These are phyloP conservation scores for Plectosphaerella sp. DNA, from an alignment of 2,329 filamentous ascomycete genomes.

Conservation along the genomic window DNA sequence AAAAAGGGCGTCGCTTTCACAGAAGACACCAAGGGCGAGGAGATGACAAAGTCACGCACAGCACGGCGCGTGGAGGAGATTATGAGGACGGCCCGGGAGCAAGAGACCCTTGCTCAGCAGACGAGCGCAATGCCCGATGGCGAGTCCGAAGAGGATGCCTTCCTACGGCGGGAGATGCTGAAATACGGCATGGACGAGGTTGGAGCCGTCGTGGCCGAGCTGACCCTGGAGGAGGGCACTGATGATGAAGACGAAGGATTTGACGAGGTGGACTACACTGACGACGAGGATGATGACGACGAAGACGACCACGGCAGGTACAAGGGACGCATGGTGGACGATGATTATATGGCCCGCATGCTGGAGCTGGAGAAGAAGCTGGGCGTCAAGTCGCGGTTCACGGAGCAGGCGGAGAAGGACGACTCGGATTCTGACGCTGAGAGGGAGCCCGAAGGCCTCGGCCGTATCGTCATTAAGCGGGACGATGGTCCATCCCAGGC, in stretches of 20 bases:
- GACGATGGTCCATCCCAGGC: slow-evolving; percentile 5
- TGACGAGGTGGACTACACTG: slow-evolving; percentile 44
- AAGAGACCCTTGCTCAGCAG: slow-evolving; percentile 41
- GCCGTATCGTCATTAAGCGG: slow-evolving; percentile 47
- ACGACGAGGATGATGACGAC: slow-evolving; percentile 54
- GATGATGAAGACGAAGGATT: slow-evolving; percentile 47
- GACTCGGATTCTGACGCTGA: slow-evolving; percentile 28
- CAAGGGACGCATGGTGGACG: slow-evolving; percentile 60
- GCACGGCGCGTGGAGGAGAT: slow-evolving; percentile 49
- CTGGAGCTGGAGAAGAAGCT: slow-evolving; percentile 76
- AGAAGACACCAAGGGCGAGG: slow-evolving; percentile 51
- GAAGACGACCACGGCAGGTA: slow-evolving; percentile 76
- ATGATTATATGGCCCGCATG: slow-evolving; percentile 80
- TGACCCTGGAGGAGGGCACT: slow-evolving; percentile 71
- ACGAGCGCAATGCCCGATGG: slow-evolving; percentile 62
- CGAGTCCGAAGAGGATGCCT: slow-evolving; percentile 77
- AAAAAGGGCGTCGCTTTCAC: slow-evolving; percentile 62
- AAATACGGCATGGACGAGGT: slow-evolving; percentile 86
- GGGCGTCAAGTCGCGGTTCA: slow-evolving; percentile 48
- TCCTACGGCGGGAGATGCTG: slow-evolving; percentile 81
- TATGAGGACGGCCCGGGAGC: slow-evolving; percentile 51
- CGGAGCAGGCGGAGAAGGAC: slow-evolving; percentile 27
- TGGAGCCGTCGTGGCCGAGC: slow-evolving; percentile 85
- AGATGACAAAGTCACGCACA: slow-evolving; percentile 31
- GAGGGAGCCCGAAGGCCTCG: slow-evolving; percentile 47